Evolutionary conservation across 2,329 filamentous ascomycete genomes (phyloP).

Genomic region (Aspergillus novofumigatus): DNA sequence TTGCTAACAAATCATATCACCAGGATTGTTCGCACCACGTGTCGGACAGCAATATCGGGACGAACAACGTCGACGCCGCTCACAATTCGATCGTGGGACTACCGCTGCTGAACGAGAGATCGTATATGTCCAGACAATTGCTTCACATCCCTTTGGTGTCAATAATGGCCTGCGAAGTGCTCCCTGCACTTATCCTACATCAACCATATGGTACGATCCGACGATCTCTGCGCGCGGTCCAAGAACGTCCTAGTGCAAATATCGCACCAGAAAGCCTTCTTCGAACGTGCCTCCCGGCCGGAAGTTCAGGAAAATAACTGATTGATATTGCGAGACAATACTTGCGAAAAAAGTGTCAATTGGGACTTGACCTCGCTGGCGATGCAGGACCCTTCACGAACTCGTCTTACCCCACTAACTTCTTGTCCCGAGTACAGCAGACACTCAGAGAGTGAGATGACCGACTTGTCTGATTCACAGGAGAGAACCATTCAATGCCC

Average conservation of each 20-base stretch:
- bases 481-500: conserved; percentile 18
- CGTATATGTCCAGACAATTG: conserved; percentile 24
- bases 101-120: conserved; percentile 65
- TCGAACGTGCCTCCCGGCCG: not conserved
- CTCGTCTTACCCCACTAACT: not conserved
- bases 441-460: conserved; percentile 16
- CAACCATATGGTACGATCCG: conserved; percentile 22
- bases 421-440: conserved; percentile 13
- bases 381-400: not conserved
- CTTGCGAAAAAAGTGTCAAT: not conserved
- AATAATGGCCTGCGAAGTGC: conserved; percentile 18
- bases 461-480: conserved; percentile 15
- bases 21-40: conserved; percentile 69
- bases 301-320: not conserved
- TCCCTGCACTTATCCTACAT: conserved; percentile 22
- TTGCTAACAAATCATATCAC: not conserved
- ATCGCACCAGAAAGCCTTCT: not conserved
- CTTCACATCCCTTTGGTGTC: conserved; percentile 15
- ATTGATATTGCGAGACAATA: not conserved
- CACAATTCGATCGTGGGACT: conserved; percentile 78
- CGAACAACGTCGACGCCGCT: conserved; percentile 70
- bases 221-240: conserved; percentile 15
- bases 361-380: not conserved
- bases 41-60: conserved; percentile 68
- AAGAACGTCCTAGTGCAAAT: conserved; percentile 13